Evolutionary conservation across 208 protist genomes (phyloP), one percentile per base, ranked within the genome.

Genomic region (Acanthamoeba quina): DNA sequence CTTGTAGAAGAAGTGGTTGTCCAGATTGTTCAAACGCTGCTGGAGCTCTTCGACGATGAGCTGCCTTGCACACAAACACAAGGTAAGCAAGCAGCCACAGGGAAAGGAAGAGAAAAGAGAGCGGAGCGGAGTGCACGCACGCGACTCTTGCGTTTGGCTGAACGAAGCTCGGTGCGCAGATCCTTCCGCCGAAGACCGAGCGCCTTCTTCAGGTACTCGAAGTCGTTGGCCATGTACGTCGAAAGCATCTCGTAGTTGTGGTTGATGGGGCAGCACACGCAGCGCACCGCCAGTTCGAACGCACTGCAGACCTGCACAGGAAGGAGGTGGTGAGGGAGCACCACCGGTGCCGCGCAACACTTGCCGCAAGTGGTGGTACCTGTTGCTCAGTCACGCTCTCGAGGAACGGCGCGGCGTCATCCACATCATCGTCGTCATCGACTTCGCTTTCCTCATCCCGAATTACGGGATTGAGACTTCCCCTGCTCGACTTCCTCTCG

Each of bases 171-270:
- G 31, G 80, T 66, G 47, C 56, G 47, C 13, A 88, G 80, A 37
- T 88, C 80, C 47, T 56, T 64, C 7, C 80, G 19, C 6, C 52
- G 19, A 24, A 88, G 80, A 34, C 80, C 80, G 56, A 88, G 80
- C 29, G 52, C 80, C 56, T 64, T 88, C 80, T 88, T 88, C 15
- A 88, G 56, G 52, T 66, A 88, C n/a, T 88, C 80, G 58, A 88
- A 88, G 80, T 88, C 80, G 80, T 88, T 88, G 1, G 80, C 80
- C 80, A 88, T 88, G 56, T 88, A 88, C 80, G 80, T 66, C 19
- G 80, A 60, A 34, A 88, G 1, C 47, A 88, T 88, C 26, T 88
- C 52, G 52, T 88, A 64, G 56, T 88, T 88, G 56, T 88, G 56
- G 47, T 56, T 66, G 80, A 88, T 66, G 21, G 80, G 80, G 80